Evolutionary conservation across 164 flowering plant species (phyloP), one percentile per base, ranked within the genome.

Genomic region (Santalum album): DNA sequence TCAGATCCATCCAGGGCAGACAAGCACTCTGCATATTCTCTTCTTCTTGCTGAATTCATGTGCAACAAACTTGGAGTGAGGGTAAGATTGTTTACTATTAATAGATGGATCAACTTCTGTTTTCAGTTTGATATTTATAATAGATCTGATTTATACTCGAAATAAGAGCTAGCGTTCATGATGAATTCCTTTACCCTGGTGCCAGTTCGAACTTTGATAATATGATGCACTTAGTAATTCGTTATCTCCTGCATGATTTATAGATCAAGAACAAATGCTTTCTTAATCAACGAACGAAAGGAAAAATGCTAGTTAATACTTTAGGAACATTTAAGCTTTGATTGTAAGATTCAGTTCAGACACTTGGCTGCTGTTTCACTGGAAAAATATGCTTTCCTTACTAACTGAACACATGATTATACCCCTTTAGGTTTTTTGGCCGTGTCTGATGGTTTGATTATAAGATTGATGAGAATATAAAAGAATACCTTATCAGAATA

Each of bases 1-100:
- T 67, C 83, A 92, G 99, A 92, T 79, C 76, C 94, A 27, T 67
- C 90, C 44, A 83, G 74, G 75, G 94, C 83, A 25, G 99, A 92
- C 78, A 92, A 87, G 63, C 90, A 86, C 51, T 74, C 94, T 19
- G 92, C 82, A 32, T 92, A 84, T 59, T 68, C 94, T 68, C 94
- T 92, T 63, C 82, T 87, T 36, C 87, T 92, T 58, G 91, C 99
- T 61, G 99, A 92, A 73, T 83, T 51, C 60, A 81, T 89, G 52
- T 88, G 96, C 66, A 69, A 66, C 58, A 76, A 82, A 58, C 77
- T 79, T 69, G 82, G 89, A 27, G 83, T 89, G 49, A 87, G 80
- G 90, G 99, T 85, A 51, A 58, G 68, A 9, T 42, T 21, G 14
- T 10, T 20, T 17, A 45, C 25, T 45, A 15, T 1, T 6, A 22